Conservation (phyloP, 192 early-diverging fungal species). For the Rhizophagus sp. region DNA sequence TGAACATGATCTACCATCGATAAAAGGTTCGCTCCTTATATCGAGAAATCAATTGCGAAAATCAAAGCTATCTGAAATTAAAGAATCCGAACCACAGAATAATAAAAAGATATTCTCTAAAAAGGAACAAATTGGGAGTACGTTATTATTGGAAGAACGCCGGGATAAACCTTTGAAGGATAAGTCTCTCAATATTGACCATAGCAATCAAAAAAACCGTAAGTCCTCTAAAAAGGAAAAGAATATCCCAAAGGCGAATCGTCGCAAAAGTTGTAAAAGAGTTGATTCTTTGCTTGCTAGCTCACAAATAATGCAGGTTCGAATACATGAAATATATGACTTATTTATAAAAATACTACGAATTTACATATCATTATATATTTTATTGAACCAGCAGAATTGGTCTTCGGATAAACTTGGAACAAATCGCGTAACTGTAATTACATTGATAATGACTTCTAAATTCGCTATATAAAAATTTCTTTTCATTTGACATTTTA, state of each 20-base stretch:
- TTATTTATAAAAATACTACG: not conserved
- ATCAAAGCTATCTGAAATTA: not conserved
- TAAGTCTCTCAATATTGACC: too few relatives aligned
- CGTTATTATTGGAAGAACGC: not conserved
- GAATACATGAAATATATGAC: not conserved
- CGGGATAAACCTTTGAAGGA: not conserved
- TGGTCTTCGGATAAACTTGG: slow-evolving; percentile 11
- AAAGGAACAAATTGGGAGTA: not conserved
- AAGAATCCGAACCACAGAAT: not conserved
- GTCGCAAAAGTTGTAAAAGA: not conserved
- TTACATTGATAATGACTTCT: not conserved
- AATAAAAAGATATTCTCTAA: not conserved
- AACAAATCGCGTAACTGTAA: slow-evolving; percentile 10
- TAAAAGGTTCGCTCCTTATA: not conserved
- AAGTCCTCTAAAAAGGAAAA: not conserved
- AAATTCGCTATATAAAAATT: not conserved
- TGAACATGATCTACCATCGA: not conserved
- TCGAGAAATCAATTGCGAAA: not conserved
- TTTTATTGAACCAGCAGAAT: not conserved
- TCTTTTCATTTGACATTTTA: not conserved
- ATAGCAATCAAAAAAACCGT: not conserved
- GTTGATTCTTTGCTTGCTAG: not conserved
- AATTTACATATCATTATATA: not conserved
- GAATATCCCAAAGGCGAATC: not conserved
- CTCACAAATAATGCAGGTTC: slow-evolving; percentile 12